These are phyloP conservation scores for Rhizophlyctis rosea DNA, from an alignment of 192 early-diverging fungal genomes.

Conservation along the genomic window DNA sequence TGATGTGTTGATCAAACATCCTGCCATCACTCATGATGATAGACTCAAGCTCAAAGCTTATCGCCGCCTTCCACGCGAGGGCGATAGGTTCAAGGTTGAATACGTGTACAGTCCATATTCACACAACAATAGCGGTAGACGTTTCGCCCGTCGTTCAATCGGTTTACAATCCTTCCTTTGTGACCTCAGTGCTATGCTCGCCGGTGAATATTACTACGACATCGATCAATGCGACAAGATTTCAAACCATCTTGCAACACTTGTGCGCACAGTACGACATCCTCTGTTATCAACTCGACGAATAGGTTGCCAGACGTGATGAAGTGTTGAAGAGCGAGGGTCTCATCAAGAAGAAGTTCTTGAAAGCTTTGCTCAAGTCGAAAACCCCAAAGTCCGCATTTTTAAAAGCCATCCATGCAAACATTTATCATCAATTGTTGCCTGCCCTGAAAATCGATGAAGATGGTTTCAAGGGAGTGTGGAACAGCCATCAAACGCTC, in stretches of 20 bases:
- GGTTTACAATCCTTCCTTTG: slow-evolving; percentile 16
- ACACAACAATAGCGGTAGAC: slow-evolving; percentile 4
- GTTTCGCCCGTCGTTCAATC: slow-evolving; percentile 1
- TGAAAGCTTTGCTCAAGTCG: background rate
- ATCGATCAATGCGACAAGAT: slow-evolving; percentile 12
- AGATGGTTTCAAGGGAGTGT: background rate
- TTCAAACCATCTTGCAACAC: slow-evolving; percentile 5
- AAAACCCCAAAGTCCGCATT: background rate
- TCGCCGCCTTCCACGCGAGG: no score
- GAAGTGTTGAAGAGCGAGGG: background rate
- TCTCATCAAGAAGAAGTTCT: slow-evolving; percentile 2
- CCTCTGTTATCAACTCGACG: background rate
- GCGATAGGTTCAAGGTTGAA: no score
- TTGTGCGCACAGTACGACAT: slow-evolving; percentile 2
- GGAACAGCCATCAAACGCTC: slow-evolving; percentile 11
- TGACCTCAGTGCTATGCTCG: slow-evolving; percentile 8
- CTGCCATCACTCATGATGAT: no score
- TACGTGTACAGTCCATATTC: slow-evolving; percentile 12
- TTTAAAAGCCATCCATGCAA: slow-evolving; percentile 4
- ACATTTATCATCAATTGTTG: slow-evolving; percentile 1
- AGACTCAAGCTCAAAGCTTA: no score
- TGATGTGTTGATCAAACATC: no score
- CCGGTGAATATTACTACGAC: slow-evolving; percentile 13
- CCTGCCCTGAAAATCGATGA: slow-evolving; percentile 4
- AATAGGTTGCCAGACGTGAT: slow-evolving; percentile 5